Percentiles rank a stretch among this genome's conserved stretches.
Conservation (phyloP, 257 asterid species). For the Solanum bulbocastanum region DNA sequence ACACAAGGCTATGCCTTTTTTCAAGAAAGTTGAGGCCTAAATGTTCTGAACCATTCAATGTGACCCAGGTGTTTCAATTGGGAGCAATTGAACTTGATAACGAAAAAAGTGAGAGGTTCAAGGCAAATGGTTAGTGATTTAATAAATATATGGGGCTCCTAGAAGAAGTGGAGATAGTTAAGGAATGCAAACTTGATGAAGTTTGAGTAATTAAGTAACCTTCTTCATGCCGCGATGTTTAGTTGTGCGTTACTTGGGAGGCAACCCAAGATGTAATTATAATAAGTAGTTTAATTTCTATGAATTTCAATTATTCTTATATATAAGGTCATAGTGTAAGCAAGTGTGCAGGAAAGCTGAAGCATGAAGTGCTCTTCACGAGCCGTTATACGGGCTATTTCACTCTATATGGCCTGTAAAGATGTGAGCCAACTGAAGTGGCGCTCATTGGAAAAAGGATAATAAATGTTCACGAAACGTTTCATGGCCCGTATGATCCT, state of each 20-base stretch:
- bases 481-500: neutral
- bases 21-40: neutral
- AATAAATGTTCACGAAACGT: neutral
- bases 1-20: too few species aligned
- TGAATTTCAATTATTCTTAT: too few species aligned
- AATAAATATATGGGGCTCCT: neutral
- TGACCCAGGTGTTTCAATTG: neutral
- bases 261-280: neutral
- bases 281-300: too few species aligned
- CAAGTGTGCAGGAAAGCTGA: neutral
- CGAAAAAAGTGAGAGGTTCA: neutral
- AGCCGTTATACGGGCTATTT: neutral
- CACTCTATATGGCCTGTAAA: neutral
- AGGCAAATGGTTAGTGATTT: neutral
- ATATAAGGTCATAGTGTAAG: neutral
- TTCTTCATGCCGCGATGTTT: neutral
- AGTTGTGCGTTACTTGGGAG: neutral
- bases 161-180: neutral
- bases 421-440: neutral
- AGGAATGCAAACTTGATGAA: neutral
- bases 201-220: too few species aligned
- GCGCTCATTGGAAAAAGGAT: neutral
- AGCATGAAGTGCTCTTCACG: neutral
- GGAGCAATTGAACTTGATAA: neutral
- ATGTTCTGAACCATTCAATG: neutral